A percentile compares a stretch with the other conserved stretches of the same genome.
phyloP scores from a whole-genome alignment of 2,329 filamentous ascomycete genomes.

The Penicillium psychrosexuale region DNA sequence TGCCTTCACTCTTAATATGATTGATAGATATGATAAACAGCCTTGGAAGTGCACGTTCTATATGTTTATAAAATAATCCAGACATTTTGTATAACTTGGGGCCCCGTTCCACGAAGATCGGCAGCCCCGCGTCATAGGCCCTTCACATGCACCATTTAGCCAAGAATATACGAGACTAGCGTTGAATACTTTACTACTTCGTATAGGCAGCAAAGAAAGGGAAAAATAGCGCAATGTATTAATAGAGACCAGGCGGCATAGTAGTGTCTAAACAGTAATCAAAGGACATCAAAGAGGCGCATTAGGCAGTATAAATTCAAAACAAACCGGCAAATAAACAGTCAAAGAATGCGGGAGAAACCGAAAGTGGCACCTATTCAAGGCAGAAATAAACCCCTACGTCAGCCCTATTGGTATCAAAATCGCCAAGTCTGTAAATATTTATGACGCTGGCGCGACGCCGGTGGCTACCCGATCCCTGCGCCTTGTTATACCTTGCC shows the following conservation, averaged over 20 bases:
- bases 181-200: neutral
- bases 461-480: slow-evolving; percentile 18
- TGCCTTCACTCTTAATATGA: neutral
- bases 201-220: neutral
- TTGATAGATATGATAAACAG: neutral
- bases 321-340: too few species aligned
- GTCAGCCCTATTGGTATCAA: slow-evolving; percentile 7
- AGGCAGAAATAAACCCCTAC: neutral
- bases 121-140: neutral
- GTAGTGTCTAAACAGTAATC: neutral
- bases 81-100: neutral
- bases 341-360: neutral
- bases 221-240: neutral
- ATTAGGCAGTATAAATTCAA: neutral
- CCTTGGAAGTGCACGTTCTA: too few species aligned
- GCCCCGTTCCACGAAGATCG: slow-evolving; percentile 1
- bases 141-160: neutral
- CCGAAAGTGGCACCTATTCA: neutral
- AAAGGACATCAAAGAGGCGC: neutral
- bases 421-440: neutral
- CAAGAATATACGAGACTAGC: neutral
- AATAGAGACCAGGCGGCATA: neutral
- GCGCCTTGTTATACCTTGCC: neutral
- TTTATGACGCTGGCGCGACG: slow-evolving; percentile 22
- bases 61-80: too few species aligned